A percentile compares a stretch with the other conserved stretches of the same genome.
Evolutionary conservation across 2,329 filamentous ascomycete species (phyloP).

Genomic region (Colletotrichum cuscutae): DNA sequence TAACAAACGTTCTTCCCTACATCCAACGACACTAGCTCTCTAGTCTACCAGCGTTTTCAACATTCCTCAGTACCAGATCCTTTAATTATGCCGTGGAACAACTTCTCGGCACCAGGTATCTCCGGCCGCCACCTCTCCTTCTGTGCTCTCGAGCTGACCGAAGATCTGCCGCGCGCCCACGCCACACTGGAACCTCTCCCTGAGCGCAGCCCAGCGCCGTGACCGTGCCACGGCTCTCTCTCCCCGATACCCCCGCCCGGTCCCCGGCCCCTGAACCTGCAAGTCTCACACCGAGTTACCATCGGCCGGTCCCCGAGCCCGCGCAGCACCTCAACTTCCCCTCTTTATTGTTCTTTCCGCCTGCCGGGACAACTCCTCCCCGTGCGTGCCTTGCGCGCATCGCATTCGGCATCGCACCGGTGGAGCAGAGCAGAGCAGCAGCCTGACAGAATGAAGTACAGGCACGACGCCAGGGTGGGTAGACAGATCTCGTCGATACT

Average conservation of each 20-base stretch:
- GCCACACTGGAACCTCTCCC: neutral
- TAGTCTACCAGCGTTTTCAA: neutral
- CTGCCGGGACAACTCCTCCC: neutral
- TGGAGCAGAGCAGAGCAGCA: neutral
- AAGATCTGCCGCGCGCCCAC: neutral
- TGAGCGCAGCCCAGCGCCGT: neutral
- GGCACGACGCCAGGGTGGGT: neutral
- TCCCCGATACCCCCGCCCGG: neutral
- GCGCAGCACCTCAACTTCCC: neutral
- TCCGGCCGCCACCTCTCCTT: neutral
- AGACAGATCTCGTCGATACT: neutral
- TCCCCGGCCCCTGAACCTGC: neutral
- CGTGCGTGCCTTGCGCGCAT: neutral
- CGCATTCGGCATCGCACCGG: neutral
- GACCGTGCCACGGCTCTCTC: neutral
- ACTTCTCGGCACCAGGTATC: neutral
- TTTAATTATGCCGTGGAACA: neutral
- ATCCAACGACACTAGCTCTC: neutral
- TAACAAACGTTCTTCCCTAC: neutral
- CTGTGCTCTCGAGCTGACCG: neutral
- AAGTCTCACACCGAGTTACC: conserved; percentile 10
- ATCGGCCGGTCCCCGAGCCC: neutral
- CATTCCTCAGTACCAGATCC: neutral
- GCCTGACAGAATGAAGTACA: neutral
- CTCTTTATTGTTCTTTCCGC: neutral